Evolutionary conservation across 305 asterid species (phyloP).

Genomic region (Rubia peregrina): DNA sequence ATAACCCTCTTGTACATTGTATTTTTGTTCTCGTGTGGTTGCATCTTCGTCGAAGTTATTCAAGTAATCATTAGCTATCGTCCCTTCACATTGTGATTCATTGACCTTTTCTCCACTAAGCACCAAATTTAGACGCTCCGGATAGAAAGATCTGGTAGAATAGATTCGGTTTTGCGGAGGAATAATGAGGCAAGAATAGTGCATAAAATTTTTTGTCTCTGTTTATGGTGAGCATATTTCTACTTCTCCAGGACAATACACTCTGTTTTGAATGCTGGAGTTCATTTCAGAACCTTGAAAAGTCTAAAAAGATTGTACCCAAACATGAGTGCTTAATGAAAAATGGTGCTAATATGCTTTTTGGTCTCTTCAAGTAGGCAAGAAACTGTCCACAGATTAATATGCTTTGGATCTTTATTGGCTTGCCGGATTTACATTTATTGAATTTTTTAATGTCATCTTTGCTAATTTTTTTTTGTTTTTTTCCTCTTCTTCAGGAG

Average conservation of each 20-base stretch:
- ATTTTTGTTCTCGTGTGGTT: background rate
- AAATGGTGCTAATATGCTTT: background rate
- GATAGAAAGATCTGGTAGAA: background rate
- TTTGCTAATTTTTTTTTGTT: background rate
- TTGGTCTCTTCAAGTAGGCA: background rate
- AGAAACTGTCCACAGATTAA: background rate
- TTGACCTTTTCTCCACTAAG: background rate
- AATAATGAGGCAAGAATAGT: background rate
- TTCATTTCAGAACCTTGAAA: background rate
- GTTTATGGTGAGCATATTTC: background rate
- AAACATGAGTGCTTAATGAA: background rate
- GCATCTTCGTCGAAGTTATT: background rate
- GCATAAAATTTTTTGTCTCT: background rate
- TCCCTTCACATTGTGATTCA: background rate
- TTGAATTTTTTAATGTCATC: background rate
- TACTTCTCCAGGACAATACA: background rate
- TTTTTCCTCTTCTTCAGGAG: slow-evolving; percentile 41
- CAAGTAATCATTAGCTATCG: background rate
- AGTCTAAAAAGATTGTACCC: background rate
- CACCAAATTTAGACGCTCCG: background rate
- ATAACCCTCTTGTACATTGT: background rate
- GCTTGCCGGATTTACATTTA: background rate
- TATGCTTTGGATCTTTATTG: background rate
- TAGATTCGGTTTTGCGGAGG: background rate
- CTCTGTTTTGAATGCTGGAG: background rate